Conservation (phyloP, 176 grass and related monocot species). For the Melocanna baccifera region DNA sequence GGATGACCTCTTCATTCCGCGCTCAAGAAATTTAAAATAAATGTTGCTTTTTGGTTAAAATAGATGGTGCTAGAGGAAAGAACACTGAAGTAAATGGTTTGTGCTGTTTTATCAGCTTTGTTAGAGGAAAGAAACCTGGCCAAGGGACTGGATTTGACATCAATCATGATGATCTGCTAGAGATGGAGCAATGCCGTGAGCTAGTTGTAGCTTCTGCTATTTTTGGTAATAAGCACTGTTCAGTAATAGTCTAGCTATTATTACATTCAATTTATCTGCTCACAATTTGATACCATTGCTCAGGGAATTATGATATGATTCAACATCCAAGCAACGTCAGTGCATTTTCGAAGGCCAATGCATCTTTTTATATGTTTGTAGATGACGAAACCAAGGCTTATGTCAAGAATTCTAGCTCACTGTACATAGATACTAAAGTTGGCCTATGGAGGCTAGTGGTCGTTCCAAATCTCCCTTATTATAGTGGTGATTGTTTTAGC, state of each 20-base stretch:
- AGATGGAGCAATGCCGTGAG: constrained; percentile 85
- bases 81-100: constrained; percentile 18
- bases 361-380: constrained; percentile 98
- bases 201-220: constrained; percentile 95
- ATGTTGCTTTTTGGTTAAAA: not conserved
- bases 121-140: constrained; percentile 81
- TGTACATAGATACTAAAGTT: constrained; percentile 58
- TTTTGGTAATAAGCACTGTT: constrained; percentile 62
- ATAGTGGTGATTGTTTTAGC: too few relatives aligned
- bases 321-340: constrained; percentile 90
- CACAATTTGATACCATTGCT: constrained; percentile 31
- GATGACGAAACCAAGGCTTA: constrained; percentile 88
- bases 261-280: constrained; percentile 14
- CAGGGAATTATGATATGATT: constrained; percentile 96
- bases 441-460: constrained; percentile 91
- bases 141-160: constrained; percentile 87
- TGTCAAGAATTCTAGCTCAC: constrained; percentile 66
- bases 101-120: constrained; percentile 59
- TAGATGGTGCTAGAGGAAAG: not conserved
- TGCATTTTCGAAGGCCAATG: constrained; percentile 69
- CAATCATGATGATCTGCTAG: constrained; percentile 71
- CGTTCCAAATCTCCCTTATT: constrained; percentile 85
- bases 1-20: not conserved
- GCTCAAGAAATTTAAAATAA: not conserved
- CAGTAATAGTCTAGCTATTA: not conserved